Base-by-base conservation (phyloP, 331 rosid genomes). In the Malus hybrid region DNA sequence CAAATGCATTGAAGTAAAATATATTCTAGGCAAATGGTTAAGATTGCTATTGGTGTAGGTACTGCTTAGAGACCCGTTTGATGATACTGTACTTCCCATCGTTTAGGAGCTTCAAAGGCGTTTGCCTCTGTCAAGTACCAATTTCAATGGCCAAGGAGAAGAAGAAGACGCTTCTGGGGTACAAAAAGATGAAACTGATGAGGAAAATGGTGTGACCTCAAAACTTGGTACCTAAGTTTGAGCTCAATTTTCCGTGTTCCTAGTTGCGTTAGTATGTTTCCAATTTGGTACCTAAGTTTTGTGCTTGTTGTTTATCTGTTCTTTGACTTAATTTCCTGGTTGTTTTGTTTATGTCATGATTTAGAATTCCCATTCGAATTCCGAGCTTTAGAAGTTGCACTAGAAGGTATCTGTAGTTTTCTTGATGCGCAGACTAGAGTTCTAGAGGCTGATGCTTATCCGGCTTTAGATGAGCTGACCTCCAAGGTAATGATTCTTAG, bases 391-490 rank as follows among this genome's bases (percentile, higher is more conserved):
- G 98, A 93, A 85, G 96, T 91, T 67, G 79, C 86, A 62, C 77
- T 93, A 18, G 98, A 91, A 66, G 93, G 88, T 74, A 88, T 90
- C 76, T 93, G 98, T 79, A 91, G 93, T 73, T 88, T 82, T 81
- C 98, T 93, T 64, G 97, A 93, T 67, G 93, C 93, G 46, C 82
- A 91, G 46, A 87, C 98, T 20, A 88, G 82, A 74, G 93, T 87
- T 32, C 82, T 93, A 20, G 98, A 93, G 85, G 76, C 84, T n/a
- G 87, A 64, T 71, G 83, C 96, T 69, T 93, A 93, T 86, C 98
- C 97, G 20, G 97, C 98, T 80, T 81, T 93, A 80, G 98, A 93
- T 82, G 98, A 90, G 74, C 90, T 93, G 12, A 93, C 95, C 48
- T 84, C 97, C 81, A 90, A 88, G 96, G 98, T 93, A 73, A 60